Base-by-base conservation (phyloP, 2,329 filamentous ascomycete species). In the Teratosphaeria viscida region DNA sequence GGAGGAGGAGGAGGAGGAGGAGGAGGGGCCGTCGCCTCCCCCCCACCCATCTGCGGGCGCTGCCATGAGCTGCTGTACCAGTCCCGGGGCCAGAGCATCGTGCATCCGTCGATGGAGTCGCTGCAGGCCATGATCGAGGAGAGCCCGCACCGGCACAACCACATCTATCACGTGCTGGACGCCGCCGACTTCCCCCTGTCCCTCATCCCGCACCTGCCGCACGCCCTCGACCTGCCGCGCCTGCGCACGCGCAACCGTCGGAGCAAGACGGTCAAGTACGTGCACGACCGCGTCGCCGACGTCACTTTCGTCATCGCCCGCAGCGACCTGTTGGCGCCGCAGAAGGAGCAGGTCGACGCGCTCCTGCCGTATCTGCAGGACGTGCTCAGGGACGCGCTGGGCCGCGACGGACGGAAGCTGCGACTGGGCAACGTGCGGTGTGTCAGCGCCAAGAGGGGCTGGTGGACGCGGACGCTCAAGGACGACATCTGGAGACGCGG, bases 181-280 rank as follows among this genome's bases (percentile, higher is more conserved):
- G 92, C 94, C 2, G 94, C 92, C 61, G 94, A 99, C 74, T 97
- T 99, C 64, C 94, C 94, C 23, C 89, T 99, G 83, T 96, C 94
- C 1, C 76, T 99, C 14, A 80, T 97, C 3, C 89, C 90, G 0
- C 84, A 85, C 53, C 82, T 99, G 10, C 83, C 88, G 61, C 78
- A 82, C 7, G 78, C 90, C 0, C 79, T 96, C 1, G 79, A 85
- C 37, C 78, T 91, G 10, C 86, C 89, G 61, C 85, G 86, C 7
- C 79, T 94, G 57, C 86, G 92, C 59, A 88, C 89, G 0, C 83
- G 83, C 62, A 97, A 96, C 70, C 85, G 92, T 56, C 84, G 92
- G 56, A 86, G 90, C 0, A 85, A 84, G 58, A 77, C 80, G 6
- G 81, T 79, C 57, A 84, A 84, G 64, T 96, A 84, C 72, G 81